A percentile compares a stretch with the other conserved stretches of the same genome.
These are phyloP conservation scores for Exophiala dermatitidis DNA, from an alignment of 2,329 filamentous ascomycete genomes.

Conservation along the genomic window DNA sequence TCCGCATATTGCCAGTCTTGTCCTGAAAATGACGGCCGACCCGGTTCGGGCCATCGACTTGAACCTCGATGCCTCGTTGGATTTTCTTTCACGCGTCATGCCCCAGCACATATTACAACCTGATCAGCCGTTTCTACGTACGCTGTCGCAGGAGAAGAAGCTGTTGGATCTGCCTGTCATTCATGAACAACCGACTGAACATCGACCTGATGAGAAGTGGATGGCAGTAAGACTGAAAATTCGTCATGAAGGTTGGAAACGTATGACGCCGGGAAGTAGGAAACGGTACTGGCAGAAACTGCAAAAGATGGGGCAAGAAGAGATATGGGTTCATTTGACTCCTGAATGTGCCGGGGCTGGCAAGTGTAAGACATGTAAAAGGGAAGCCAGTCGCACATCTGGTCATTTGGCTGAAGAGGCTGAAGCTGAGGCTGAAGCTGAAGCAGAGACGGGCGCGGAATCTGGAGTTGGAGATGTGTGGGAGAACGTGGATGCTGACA, in stretches of 20 bases:
- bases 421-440: not conserved
- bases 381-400: not conserved
- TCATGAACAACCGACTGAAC: slow-evolving; percentile 45
- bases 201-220: slow-evolving; percentile 53
- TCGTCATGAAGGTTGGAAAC: slow-evolving; percentile 42
- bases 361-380: slow-evolving; percentile 11
- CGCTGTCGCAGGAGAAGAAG: slow-evolving; percentile 49
- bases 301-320: slow-evolving; percentile 7
- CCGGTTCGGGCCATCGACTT: slow-evolving; percentile 56
- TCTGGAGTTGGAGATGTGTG: not conserved
- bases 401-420: not conserved
- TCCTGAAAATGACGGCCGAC: slow-evolving; percentile 59
- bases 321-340: slow-evolving; percentile 24
- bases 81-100: slow-evolving; percentile 49
- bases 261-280: slow-evolving; percentile 15
- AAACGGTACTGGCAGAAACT: slow-evolving; percentile 19
- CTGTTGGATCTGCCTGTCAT: slow-evolving; percentile 43
- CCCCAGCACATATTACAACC: slow-evolving; percentile 33
- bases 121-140: slow-evolving; percentile 41
- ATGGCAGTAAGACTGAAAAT: slow-evolving; percentile 53
- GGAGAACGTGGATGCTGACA: not conserved
- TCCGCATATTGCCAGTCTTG: slow-evolving; percentile 49
- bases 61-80: slow-evolving; percentile 55
- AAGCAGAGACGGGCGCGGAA: not conserved
- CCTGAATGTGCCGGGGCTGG: slow-evolving; percentile 8